Evolutionary conservation across 2,329 filamentous ascomycete species (phyloP).

Genomic region (Sporothrix pallida): DNA sequence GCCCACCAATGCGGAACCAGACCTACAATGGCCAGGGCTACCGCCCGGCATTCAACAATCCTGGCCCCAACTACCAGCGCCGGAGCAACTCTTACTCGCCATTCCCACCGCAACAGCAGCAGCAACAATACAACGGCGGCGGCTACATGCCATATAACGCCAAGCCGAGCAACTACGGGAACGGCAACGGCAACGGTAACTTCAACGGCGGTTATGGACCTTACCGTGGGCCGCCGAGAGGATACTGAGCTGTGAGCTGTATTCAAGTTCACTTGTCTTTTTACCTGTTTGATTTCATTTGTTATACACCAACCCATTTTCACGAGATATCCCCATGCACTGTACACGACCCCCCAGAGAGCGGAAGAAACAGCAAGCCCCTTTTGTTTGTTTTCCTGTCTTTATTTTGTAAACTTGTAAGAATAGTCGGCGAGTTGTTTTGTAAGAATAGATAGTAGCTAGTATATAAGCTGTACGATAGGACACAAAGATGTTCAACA

Average conservation of each 20-base stretch:
- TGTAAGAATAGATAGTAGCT: constrained; percentile 18
- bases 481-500: neutral
- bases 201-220: constrained; percentile 3
- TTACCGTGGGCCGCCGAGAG: neutral
- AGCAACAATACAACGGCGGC: neutral
- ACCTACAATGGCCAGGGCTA: constrained; percentile 4
- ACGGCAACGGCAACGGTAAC: constrained; percentile 9
- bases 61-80: neutral
- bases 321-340: constrained; percentile 20
- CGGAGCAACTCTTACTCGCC: constrained; percentile 28
- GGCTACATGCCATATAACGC: constrained; percentile 13
- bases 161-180: neutral
- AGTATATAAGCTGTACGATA: constrained; percentile 4
- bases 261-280: neutral
- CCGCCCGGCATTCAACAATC: constrained; percentile 1
- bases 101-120: constrained; percentile 24
- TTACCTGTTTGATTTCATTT: neutral
- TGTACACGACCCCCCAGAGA: neutral
- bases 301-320: neutral
- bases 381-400: neutral
- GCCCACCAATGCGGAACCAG: neutral
- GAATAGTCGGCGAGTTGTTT: neutral
- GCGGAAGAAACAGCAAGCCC: neutral
- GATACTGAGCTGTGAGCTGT: neutral
- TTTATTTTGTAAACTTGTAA: neutral